Percentiles rank a stretch among this genome's conserved stretches.
Conservation (phyloP, 495 filamentous ascomycete genomes). For the Talaromyces ruber region DNA sequence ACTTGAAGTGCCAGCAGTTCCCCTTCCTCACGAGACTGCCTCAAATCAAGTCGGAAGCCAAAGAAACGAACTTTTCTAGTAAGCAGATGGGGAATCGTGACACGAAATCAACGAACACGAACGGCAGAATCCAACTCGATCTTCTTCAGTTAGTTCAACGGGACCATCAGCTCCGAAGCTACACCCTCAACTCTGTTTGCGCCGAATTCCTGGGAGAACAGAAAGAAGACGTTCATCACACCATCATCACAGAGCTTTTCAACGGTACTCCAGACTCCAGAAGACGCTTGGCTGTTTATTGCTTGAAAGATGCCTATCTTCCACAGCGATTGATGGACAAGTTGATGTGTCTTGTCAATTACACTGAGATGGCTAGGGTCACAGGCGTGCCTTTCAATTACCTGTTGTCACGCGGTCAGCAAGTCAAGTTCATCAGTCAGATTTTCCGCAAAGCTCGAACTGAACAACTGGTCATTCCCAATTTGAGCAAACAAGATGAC, state of each 20-base stretch:
- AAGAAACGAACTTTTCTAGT: slow-evolving; percentile 80
- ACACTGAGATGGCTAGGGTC: slow-evolving; percentile 99
- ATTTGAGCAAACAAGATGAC: slow-evolving; percentile 60
- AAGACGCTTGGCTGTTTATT: slow-evolving; percentile 88
- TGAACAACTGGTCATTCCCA: slow-evolving; percentile 88
- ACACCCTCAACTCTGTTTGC: slow-evolving; percentile 94
- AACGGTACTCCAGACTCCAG: slow-evolving; percentile 91
- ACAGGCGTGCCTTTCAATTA: slow-evolving; percentile 98
- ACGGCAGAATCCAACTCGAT: slow-evolving; percentile 88
- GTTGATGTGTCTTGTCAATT: slow-evolving; percentile 93
- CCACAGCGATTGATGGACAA: slow-evolving; percentile 96
- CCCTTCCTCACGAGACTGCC: slow-evolving; percentile 77
- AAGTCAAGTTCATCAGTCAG: slow-evolving; percentile 96
- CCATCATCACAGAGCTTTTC: slow-evolving; percentile 97
- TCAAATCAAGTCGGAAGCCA: slow-evolving; percentile 54
- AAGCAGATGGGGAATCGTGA: slow-evolving; percentile 99
- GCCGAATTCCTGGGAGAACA: slow-evolving; percentile 96
- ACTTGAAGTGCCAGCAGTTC: slow-evolving; percentile 68
- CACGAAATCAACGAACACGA: slow-evolving; percentile 87
- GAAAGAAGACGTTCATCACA: slow-evolving; percentile 98
- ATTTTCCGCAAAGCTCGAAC: slow-evolving; percentile 91
- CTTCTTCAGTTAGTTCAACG: slow-evolving; percentile 87
- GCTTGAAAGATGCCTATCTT: slow-evolving; percentile 94
- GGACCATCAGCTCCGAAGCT: slow-evolving; percentile 90
- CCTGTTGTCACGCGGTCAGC: slow-evolving; percentile 84